Evolutionary conservation across 108 stramenopile genomes (phyloP), one percentile per base, ranked within the genome.

Genomic region (Conticribra guillardii): DNA sequence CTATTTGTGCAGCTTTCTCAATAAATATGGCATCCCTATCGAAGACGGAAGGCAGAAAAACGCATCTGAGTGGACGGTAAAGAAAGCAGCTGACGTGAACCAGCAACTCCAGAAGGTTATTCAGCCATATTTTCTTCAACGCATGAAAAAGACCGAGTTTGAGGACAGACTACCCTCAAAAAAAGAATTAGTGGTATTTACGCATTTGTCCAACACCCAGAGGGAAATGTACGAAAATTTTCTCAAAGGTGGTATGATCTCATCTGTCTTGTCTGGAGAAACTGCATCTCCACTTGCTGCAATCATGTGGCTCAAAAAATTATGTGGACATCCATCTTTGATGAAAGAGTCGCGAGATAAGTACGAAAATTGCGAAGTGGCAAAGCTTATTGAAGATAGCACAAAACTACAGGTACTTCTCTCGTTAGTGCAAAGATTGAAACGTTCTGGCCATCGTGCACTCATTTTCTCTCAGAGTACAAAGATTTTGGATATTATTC

Each of bases 391-490:
- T 23, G 33, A 65, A 27, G 67, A 85, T 33, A 88, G 85, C 32
- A 64, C 89, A 17, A 98, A 98, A 58, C 76, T 98, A 4, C 68
- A 84, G 51, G 85, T 95, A 0, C 72, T 96, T 44, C 63, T 88
- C 28, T 31, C 68, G 24, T 69, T 98, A 19, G 48, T 98, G 0
- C 45, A 71, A 29, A 49, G 77, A 15, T 79, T 98, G 14, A 67
- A 76, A 19, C 64, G 62, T 28, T 54, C 85, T 21, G 92, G 91
- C 0, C 97, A 97, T 82, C 84, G 95, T 26, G 82, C 90, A 22
- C 73, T 99, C 2, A 76, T 99, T 30, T 96, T 97, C 64, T 95
- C 93, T n/a, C 93, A 95, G 54, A 96, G 85, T 69, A 97, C 97
- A 9, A 90, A 86, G 57, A 92, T 95, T 78, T 73, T 99, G 54